phyloP scores from a whole-genome alignment of 352 stramenopile genomes.

The Phytophthora multivora region DNA sequence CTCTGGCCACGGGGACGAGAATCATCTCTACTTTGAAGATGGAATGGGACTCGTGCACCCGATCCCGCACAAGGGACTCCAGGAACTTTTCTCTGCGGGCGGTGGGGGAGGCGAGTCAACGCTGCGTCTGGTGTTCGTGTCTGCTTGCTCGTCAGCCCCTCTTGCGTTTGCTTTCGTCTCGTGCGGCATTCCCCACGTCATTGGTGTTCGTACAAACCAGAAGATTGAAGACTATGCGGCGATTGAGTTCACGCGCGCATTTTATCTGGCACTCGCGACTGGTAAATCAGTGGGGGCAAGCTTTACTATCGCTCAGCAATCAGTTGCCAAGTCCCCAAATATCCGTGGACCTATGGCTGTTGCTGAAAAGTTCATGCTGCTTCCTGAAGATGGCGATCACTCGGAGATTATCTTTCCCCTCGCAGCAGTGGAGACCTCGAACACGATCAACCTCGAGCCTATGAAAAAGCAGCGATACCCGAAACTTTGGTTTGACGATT shows the following conservation, averaged over 20 bases:
- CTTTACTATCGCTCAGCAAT: slow-evolving; percentile 77
- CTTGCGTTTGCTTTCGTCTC: slow-evolving; percentile 86
- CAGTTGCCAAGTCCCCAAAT: slow-evolving; percentile 78
- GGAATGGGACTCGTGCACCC: slow-evolving; percentile 81
- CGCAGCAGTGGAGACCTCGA: slow-evolving; percentile 49
- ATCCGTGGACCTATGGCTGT: slow-evolving; percentile 73
- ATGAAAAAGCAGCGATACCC: slow-evolving; percentile 68
- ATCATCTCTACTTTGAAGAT: slow-evolving; percentile 96
- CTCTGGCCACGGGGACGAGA: slow-evolving; percentile 93
- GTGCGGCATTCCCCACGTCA: slow-evolving; percentile 91
- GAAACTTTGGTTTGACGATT: slow-evolving; percentile 79
- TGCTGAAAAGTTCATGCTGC: slow-evolving; percentile 76
- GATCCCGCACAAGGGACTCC: slow-evolving; percentile 69
- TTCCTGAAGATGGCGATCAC: slow-evolving; percentile 78
- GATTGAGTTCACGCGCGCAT: slow-evolving; percentile 86
- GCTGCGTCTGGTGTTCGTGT: slow-evolving; percentile 81
- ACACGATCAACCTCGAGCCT: slow-evolving; percentile 48
- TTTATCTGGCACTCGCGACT: slow-evolving; percentile 78
- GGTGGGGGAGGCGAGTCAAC: slow-evolving; percentile 43
- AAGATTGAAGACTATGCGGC: slow-evolving; percentile 90
- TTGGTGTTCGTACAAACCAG: slow-evolving; percentile 85
- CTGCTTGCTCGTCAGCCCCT: slow-evolving; percentile 75
- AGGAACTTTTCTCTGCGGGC: slow-evolving; percentile 72
- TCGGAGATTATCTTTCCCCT: slow-evolving; percentile 85
- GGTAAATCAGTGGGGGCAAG: slow-evolving; percentile 74